These are phyloP conservation scores for Penicillium diatomitis DNA, from an alignment of 495 filamentous ascomycete genomes.

Conservation along the genomic window DNA sequence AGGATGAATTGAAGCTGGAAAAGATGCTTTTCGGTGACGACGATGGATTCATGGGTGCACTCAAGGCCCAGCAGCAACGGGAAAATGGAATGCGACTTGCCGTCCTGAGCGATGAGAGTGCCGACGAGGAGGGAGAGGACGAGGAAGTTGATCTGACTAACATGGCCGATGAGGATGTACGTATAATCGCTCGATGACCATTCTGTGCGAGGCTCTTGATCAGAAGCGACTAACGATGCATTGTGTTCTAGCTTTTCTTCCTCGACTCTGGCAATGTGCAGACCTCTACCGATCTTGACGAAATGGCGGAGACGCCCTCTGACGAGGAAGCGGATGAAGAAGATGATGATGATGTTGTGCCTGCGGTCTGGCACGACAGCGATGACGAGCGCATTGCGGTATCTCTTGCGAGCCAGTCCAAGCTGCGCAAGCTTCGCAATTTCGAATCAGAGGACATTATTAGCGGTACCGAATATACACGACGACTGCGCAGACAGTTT, in stretches of 20 bases:
- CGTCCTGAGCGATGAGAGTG: slow-evolving; percentile 24
- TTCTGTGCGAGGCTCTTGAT: too few relatives aligned
- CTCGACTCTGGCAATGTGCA: slow-evolving; percentile 52
- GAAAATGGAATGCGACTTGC: slow-evolving; percentile 25
- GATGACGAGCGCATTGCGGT: slow-evolving; percentile 84
- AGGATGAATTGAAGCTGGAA: slow-evolving; percentile 75
- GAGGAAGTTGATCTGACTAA: slow-evolving; percentile 44
- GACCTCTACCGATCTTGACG: slow-evolving; percentile 33
- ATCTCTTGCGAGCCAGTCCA: slow-evolving; percentile 63
- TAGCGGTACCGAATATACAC: slow-evolving; percentile 75
- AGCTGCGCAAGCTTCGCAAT: slow-evolving; percentile 70
- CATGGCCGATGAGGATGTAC: slow-evolving; percentile 37
- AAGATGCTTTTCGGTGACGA: slow-evolving; percentile 77
- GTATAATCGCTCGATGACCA: neutral
- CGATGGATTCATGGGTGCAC: slow-evolving; percentile 62
- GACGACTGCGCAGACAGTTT: slow-evolving; percentile 71
- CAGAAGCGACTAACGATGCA: too few relatives aligned
- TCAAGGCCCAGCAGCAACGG: slow-evolving; percentile 41
- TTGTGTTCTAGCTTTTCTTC: slow-evolving; percentile 51
- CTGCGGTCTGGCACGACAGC: slow-evolving; percentile 83
- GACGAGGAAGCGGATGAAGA: slow-evolving; percentile 31
- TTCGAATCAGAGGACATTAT: slow-evolving; percentile 78
- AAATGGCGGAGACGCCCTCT: slow-evolving; percentile 21
- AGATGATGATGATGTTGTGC: slow-evolving; percentile 24
- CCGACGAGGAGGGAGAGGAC: slow-evolving; percentile 21